Evolutionary conservation across 2,329 filamentous ascomycete species (phyloP).

Genomic region (Talaromyces sp.): DNA sequence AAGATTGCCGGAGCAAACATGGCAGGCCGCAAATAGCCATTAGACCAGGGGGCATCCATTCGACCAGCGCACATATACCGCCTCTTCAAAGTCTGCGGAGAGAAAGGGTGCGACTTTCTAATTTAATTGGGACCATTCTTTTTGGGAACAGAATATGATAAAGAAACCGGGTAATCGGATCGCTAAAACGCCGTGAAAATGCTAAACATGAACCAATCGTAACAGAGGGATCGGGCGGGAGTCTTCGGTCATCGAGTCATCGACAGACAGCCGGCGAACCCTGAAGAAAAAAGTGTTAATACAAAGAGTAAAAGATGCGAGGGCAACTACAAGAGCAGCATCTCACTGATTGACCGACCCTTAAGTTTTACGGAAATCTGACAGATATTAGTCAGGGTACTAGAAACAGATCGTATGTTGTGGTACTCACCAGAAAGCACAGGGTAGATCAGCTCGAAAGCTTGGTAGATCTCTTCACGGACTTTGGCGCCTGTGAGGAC

Average conservation of each 20-base stretch:
- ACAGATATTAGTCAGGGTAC: conserved; percentile 17
- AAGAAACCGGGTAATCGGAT: conserved; percentile 25
- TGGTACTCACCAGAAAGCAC: conserved; percentile 71
- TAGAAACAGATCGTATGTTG: conserved; percentile 2
- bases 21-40: neutral
- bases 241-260: conserved; percentile 10
- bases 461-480: conserved; percentile 95
- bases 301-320: conserved; percentile 17
- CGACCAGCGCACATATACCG: conserved; percentile 39
- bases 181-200: conserved; percentile 44
- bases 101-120: conserved; percentile 35
- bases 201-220: conserved; percentile 37
- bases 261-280: conserved; percentile 13
- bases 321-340: conserved; percentile 17
- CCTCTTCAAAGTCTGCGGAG: conserved; percentile 30
- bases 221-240: conserved; percentile 20
- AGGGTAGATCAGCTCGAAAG: conserved; percentile 95
- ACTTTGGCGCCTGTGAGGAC: conserved; percentile 97
- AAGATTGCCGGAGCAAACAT: neutral
- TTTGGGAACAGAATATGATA: conserved; percentile 17
- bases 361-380: conserved; percentile 63
- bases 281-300: conserved; percentile 22
- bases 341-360: conserved; percentile 9
- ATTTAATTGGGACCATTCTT: conserved; percentile 24
- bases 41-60: conserved; percentile 34